Evolutionary conservation across 768 basidiomycete genomes (phyloP), one percentile per base, ranked within the genome.

Genomic region (Tylopilus vinaceipallidus): DNA sequence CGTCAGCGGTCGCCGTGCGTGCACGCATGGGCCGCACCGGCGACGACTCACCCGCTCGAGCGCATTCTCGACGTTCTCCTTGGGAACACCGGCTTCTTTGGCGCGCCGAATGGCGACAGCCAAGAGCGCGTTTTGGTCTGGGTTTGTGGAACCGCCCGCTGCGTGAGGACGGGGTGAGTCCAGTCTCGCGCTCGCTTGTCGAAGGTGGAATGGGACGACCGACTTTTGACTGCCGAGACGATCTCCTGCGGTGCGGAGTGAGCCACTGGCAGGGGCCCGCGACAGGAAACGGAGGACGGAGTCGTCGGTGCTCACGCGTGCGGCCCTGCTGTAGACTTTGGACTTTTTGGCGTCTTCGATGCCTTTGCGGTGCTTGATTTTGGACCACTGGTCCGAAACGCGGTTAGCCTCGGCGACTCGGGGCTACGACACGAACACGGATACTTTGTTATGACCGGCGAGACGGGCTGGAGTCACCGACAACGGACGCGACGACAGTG

Each of bases 301-400:
- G n/a, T n/a, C n/a, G n/a, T n/a, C n/a, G n/a, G n/a, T n/a, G 57
- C 82, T 33, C 64, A 88, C 86, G 50, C 75, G 73, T 49, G 72
- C 73, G 14, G 78, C 76, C 62, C 72, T 82, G 29, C 78, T 72
- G 41, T 80, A 84, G n/a, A 82, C 39, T 36, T 71, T 70, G 45
- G 83, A 78, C 62, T 79, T 84, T 57, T 80, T 77, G 8, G 73
- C 71, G 61, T 88, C 86, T 54, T 75, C 79, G n/a, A 73, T 68
- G 16, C 82, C 85, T 59, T 88, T 88, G 60, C 74, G 79, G 47
- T 83, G 77, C 61, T 86, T 85, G 60, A 87, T 87, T 75, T 87
- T 87, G 0, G 85, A 85, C 85, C 84, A 87, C 85, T 87, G 51
- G 27, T n/a, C n/a, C n/a, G 8, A 4, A 39, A 12, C 12, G 12